Base-by-base conservation (phyloP, 2,329 filamentous ascomycete genomes). In the Paraphaeosphaeria minitans region DNA sequence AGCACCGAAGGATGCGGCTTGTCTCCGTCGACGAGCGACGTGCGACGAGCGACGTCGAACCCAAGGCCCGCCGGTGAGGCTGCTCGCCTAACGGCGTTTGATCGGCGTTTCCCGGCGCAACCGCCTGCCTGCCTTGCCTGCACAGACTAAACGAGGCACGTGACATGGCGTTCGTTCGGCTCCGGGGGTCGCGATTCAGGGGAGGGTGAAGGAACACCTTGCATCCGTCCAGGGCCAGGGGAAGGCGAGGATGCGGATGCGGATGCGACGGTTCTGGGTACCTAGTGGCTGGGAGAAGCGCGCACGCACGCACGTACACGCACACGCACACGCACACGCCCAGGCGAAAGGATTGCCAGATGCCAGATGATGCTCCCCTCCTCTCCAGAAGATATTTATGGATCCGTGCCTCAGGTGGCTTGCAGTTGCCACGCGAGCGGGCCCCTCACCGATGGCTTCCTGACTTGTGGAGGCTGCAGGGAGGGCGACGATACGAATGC, bases 61-160 rank as follows among this genome's bases (percentile, higher is more conserved):
- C 21, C 41, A 46, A 24, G 29, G 29, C 16, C 16, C 16, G 41
- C 39, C 14, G 12, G 12, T 53, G 51, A 53, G 51, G 51, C 41
- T 53, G 41, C 41, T 53, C 51, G 51, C 51, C 51, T 53, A 53
- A 45, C 51, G 41, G 51, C 19, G 39, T 53, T 53, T 43, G 51
- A 43, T 45, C 41, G 41, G 39, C 39, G 51, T 16, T 10, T 6
- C 16, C 16, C 27, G 27, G 39, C 21, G 39, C 42, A 37, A 41
- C 48, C 27, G 33, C 33, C 48, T n/a, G n/a, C n/a, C n/a, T n/a
- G n/a, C n/a, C n/a, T n/a, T n/a, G n/a, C n/a, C n/a, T n/a, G n/a
- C n/a, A n/a, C n/a, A n/a, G 24, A 33, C 31, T 37, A 19, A 35
- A 19, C 13, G 3, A 7, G 24, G 39, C 51, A 53, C 51, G 51